Evolutionary conservation across 805 yeast species (phyloP).

Genomic region (Suhomyces sp.): DNA sequence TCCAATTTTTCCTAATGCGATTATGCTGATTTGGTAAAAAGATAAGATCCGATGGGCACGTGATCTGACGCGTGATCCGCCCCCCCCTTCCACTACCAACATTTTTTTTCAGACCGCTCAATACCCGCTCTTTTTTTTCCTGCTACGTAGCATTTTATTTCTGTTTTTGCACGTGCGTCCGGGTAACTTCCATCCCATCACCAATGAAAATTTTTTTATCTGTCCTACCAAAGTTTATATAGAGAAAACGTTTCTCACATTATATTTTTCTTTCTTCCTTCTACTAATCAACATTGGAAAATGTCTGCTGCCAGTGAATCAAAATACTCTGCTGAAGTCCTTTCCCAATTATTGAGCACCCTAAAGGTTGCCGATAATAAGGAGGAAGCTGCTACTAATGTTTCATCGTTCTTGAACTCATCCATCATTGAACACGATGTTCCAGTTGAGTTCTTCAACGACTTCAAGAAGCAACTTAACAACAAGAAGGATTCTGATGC

Average conservation of each 20-base stretch:
- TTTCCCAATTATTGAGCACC: constrained; percentile 90
- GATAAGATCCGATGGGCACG: no score
- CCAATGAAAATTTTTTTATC: constrained; percentile 8
- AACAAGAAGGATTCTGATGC: constrained; percentile 71
- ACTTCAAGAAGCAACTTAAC: constrained; percentile 71
- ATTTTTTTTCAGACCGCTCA: no score
- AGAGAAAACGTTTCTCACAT: constrained; percentile 6
- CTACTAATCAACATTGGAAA: constrained; percentile 28
- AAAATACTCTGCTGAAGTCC: constrained; percentile 71
- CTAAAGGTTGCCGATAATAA: constrained; percentile 90
- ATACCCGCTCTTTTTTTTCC: no score
- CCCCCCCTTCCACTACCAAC: no score
- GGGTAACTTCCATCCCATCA: constrained; percentile 10
- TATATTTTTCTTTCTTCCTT: constrained; percentile 14
- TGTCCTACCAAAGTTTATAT: constrained; percentile 4
- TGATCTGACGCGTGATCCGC: no score
- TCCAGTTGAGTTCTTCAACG: constrained; percentile 81
- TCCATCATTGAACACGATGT: constrained; percentile 98
- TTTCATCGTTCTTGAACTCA: constrained; percentile 92
- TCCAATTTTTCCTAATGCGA: no score
- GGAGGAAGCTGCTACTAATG: constrained; percentile 81
- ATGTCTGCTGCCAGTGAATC: constrained; percentile 60
- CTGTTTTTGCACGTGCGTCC: constrained; percentile 8
- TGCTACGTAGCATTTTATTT: no score
- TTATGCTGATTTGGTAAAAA: no score